phyloP scores from a whole-genome alignment of 208 protist species.

The Naegleria fowleri region DNA sequence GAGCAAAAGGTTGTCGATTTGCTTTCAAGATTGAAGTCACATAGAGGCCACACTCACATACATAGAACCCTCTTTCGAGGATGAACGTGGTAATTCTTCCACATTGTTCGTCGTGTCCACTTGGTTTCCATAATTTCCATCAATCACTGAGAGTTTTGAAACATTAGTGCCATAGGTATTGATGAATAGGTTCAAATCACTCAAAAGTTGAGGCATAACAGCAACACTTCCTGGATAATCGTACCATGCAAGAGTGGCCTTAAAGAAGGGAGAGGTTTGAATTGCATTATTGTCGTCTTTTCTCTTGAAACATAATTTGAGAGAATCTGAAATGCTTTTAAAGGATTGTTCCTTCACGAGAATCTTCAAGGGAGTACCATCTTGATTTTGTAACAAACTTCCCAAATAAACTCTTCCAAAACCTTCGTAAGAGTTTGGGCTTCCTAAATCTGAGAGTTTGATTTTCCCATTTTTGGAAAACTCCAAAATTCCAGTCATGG shows the following conservation, averaged over 20 bases:
- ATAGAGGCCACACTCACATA: neutral
- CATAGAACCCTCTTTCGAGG: neutral
- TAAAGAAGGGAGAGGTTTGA: too few relatives aligned
- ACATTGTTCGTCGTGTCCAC: neutral
- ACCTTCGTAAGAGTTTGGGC: too few relatives aligned
- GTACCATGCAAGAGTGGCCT: constrained; percentile 75
- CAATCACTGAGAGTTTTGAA: neutral
- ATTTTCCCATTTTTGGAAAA: too few relatives aligned
- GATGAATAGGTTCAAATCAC: neutral
- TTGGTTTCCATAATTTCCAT: neutral
- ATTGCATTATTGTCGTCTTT: too few relatives aligned
- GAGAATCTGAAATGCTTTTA: neutral
- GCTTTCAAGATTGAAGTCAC: neutral
- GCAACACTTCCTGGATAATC: constrained; percentile 49
- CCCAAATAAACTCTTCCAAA: too few relatives aligned
- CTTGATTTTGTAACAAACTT: too few relatives aligned
- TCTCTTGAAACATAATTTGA: neutral
- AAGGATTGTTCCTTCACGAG: neutral
- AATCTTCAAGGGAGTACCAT: neutral
- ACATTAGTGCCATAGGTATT: neutral
- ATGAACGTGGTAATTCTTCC: too few relatives aligned
- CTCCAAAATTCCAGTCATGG: too few relatives aligned
- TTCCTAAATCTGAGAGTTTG: too few relatives aligned
- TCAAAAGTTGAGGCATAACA: constrained; percentile 29
- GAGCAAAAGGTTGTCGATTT: neutral